Evolutionary conservation across 495 filamentous ascomycete genomes (phyloP).

Genomic region (Aspergillus baeticus): DNA sequence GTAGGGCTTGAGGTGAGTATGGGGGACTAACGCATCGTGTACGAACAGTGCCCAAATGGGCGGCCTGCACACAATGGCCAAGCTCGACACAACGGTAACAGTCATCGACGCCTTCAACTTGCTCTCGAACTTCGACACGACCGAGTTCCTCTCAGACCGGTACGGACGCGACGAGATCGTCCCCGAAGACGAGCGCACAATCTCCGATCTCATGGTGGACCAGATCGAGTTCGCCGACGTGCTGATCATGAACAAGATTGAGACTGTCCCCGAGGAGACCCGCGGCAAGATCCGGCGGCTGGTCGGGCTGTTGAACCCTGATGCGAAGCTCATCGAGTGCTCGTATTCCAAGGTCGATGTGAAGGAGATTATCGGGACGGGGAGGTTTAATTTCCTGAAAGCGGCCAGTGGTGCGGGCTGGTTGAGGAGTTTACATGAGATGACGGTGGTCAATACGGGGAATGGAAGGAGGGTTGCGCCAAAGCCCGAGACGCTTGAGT

Average conservation of each 20-base stretch:
- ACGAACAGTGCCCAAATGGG: conserved; percentile 44
- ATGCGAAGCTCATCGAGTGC: conserved; percentile 48
- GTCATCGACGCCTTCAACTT: conserved; percentile 60
- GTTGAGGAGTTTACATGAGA: conserved; percentile 51
- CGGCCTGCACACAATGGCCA: conserved; percentile 51
- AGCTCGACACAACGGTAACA: conserved; percentile 58
- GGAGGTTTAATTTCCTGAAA: conserved; percentile 43
- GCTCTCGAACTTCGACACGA: conserved; percentile 54
- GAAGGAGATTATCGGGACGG: conserved; percentile 50
- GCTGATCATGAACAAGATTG: conserved; percentile 56
- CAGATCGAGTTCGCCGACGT: conserved; percentile 65
- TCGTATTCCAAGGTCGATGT: conserved; percentile 48
- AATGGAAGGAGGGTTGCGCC: conserved; percentile 47
- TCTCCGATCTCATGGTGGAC: conserved; percentile 60
- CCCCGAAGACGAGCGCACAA: conserved; percentile 57
- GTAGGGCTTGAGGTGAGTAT: too few species aligned
- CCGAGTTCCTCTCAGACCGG: conserved; percentile 55
- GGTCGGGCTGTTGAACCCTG: conserved; percentile 48
- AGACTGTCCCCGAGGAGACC: conserved; percentile 38
- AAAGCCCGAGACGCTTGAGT: conserved; percentile 57
- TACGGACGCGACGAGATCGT: conserved; percentile 40
- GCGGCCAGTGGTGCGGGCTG: conserved; percentile 47
- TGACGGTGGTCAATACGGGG: conserved; percentile 42
- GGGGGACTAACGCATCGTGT: too few species aligned
- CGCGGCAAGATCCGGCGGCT: conserved; percentile 39